Evolutionary conservation across 2,329 filamentous ascomycete species (phyloP).

Genomic region (Penicillium sp.): DNA sequence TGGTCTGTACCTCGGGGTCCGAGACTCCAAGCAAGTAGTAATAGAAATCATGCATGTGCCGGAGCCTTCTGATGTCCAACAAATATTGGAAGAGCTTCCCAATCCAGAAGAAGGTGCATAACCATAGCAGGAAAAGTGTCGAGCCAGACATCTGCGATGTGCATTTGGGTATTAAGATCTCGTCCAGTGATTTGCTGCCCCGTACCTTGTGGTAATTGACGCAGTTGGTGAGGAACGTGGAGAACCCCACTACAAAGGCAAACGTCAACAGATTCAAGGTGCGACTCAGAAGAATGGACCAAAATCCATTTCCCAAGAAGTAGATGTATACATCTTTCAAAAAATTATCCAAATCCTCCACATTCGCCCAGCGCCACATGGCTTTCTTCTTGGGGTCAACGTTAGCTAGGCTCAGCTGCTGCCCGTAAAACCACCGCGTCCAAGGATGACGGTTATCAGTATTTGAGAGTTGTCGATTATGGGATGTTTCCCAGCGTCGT

Average conservation of each 20-base stretch:
- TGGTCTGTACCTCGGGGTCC: conserved; percentile 84
- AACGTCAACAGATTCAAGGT: conserved; percentile 75
- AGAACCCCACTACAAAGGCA: conserved; percentile 76
- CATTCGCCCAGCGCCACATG: conserved; percentile 91
- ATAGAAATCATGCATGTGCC: conserved; percentile 82
- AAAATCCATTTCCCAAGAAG: conserved; percentile 77
- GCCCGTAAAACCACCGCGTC: conserved; percentile 28
- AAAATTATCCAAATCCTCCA: conserved; percentile 84
- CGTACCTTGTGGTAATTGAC: conserved; percentile 74
- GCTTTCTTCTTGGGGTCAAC: conserved; percentile 71
- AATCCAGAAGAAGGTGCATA: conserved; percentile 82
- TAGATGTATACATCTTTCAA: conserved; percentile 84
- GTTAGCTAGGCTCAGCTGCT: conserved; percentile 38
- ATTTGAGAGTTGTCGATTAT: conserved; percentile 43
- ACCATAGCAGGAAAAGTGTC: conserved; percentile 77
- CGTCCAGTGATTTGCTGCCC: conserved; percentile 60
- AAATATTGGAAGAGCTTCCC: conserved; percentile 74
- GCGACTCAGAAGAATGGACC: conserved; percentile 75
- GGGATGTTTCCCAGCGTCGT: conserved; percentile 53
- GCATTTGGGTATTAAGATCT: conserved; percentile 71
- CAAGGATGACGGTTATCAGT: conserved; percentile 19
- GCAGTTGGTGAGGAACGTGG: conserved; percentile 82
- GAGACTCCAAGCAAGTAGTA: conserved; percentile 78
- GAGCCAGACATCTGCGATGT: conserved; percentile 70
- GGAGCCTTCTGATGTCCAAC: conserved; percentile 69